Conservation (phyloP, 2,329 filamentous ascomycete genomes). For the Aspergillus bombycis region DNA sequence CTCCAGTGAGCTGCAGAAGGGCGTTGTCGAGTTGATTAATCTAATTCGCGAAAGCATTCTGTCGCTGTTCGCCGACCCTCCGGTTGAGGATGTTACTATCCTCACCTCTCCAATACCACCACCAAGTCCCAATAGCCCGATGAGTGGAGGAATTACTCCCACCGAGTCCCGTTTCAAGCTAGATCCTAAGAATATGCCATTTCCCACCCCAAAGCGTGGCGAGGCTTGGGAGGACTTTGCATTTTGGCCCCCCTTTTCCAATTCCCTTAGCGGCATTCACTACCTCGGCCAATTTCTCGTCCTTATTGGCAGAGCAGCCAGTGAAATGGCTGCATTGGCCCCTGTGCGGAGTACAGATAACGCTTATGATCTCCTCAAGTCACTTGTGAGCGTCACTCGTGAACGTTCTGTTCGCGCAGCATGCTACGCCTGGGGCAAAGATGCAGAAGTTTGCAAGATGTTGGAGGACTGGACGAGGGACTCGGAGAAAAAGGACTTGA, state of each 20-base stretch:
- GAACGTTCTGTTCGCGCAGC: conserved; percentile 85
- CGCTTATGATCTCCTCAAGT: conserved; percentile 72
- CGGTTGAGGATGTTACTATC: conserved; percentile 85
- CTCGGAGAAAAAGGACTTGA: conserved; percentile 80
- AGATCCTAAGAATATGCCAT: conserved; percentile 75
- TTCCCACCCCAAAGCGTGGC: conserved; percentile 74
- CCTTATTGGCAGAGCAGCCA: conserved; percentile 82
- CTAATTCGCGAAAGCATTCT: conserved; percentile 78
- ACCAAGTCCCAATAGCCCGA: conserved; percentile 68
- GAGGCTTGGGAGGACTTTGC: conserved; percentile 92
- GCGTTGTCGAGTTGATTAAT: conserved; percentile 78
- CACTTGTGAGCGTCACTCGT: conserved; percentile 74
- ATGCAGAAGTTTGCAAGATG: conserved; percentile 88
- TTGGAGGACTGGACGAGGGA: conserved; percentile 93
- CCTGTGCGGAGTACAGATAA: conserved; percentile 62
- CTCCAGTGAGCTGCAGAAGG: conserved; percentile 72
- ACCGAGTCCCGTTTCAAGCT: conserved; percentile 76
- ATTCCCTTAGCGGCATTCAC: conserved; percentile 87
- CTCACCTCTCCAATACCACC: conserved; percentile 79
- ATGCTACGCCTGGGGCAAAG: conserved; percentile 88
- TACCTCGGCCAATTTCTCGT: conserved; percentile 82
- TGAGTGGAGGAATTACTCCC: conserved; percentile 55
- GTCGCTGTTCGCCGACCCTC: conserved; percentile 82
- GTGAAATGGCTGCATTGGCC: conserved; percentile 77
- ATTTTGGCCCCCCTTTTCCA: conserved; percentile 94